phyloP scores from a whole-genome alignment of 1,284 basidiomycete genomes.

The Phylloboletellus chloephorus region DNA sequence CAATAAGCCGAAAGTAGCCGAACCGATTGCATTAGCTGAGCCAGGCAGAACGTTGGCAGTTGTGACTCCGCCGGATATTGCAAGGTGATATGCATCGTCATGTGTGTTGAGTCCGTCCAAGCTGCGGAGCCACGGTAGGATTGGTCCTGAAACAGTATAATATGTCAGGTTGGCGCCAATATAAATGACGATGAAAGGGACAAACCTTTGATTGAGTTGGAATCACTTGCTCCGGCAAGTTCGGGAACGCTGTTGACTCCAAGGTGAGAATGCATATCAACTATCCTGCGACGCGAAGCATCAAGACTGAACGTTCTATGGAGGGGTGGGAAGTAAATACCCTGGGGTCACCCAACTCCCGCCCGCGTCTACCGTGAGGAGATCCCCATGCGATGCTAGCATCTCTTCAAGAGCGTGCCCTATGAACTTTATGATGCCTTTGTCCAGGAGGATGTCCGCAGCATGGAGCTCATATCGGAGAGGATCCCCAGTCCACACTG shows the following conservation, averaged over 20 bases:
- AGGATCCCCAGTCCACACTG: conserved; percentile 64
- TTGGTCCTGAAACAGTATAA: conserved; percentile 34
- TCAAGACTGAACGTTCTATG: conserved; percentile 3
- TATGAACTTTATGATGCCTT: conserved; percentile 42
- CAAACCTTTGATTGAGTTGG: conserved; percentile 41
- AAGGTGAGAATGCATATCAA: conserved; percentile 64
- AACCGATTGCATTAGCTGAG: conserved; percentile 57
- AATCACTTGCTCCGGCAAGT: conserved; percentile 39
- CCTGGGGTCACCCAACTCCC: conserved; percentile 49
- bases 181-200: neutral
- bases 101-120: conserved; percentile 32
- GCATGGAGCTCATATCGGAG: conserved; percentile 48
- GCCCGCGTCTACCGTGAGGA: conserved; percentile 36
- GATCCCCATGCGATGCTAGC: conserved; percentile 21
- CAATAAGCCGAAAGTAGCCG: neutral
- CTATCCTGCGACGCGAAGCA: conserved; percentile 28
- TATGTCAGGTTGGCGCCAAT: neutral
- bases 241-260: conserved; percentile 48
- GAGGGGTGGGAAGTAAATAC: conserved; percentile 11
- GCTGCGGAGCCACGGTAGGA: conserved; percentile 38
- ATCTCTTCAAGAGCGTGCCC: conserved; percentile 32
- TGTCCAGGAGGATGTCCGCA: conserved; percentile 44
- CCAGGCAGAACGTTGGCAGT: conserved; percentile 64
- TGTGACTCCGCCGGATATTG: conserved; percentile 51
- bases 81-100: conserved; percentile 30